These are phyloP conservation scores for Stramenopiles sp. DNA, from an alignment of 352 stramenopile genomes.

Conservation along the genomic window DNA sequence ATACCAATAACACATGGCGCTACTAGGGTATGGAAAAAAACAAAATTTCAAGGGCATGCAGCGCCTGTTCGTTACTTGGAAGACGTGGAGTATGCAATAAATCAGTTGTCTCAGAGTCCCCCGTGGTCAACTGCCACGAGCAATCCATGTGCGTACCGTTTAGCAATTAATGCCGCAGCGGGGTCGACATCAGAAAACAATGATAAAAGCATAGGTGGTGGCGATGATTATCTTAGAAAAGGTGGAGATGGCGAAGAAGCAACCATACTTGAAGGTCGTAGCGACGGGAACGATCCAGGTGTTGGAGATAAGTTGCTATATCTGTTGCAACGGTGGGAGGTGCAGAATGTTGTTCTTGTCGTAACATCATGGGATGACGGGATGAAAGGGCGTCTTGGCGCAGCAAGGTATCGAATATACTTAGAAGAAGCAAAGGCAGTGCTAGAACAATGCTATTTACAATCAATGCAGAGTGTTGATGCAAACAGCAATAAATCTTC, in stretches of 20 bases:
- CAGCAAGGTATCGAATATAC: neutral
- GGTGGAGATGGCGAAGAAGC: neutral
- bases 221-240: too few relatives aligned
- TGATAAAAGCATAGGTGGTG: neutral
- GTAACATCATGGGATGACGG: neutral
- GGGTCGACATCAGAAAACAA: neutral
- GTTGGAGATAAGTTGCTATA: neutral
- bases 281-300: neutral
- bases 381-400: neutral
- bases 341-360: neutral
- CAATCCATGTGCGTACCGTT: neutral
- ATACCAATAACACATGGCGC: neutral
- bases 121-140: neutral
- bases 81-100: neutral
- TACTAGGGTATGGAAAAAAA: neutral
- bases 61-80: neutral
- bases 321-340: neutral
- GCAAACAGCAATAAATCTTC: neutral
- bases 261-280: neutral
- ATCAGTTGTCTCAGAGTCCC: neutral
- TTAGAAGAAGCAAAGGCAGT: neutral
- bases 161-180: neutral
- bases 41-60: neutral
- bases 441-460: neutral
- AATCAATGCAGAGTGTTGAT: neutral